Base-by-base conservation (phyloP, 345 rosid genomes). In the Murraya koenigii region DNA sequence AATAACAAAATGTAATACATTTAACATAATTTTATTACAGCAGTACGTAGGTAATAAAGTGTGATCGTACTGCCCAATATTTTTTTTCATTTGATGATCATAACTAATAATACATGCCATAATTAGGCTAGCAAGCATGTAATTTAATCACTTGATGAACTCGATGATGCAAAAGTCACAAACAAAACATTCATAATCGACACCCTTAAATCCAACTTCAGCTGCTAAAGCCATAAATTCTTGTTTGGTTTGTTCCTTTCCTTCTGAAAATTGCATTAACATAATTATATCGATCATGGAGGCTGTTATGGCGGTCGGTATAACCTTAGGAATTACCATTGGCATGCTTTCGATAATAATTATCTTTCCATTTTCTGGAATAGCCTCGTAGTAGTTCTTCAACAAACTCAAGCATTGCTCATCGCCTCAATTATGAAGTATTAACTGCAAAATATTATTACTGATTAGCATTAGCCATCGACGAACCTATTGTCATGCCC, bases 391-490 rank as follows among this genome's bases (percentile, higher is more conserved):
- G 78, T 90, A 87, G 55, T 89, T 89, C 77, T 68, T 87, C 81
- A 89, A 65, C 7, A 89, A 60, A 28, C 70, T 89, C 19, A 84
- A 19, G 80, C 89, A 86, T n/a, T 84, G 80, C 6, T 83, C 85
- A 32, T 89, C 90, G 63, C 84, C 80, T 89, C 89, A 89, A 10
- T 87, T 84, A 61, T 84, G 89, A 41, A 87, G 84, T 63, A 86
- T 85, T 76, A 85, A 83, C n/a, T n/a, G n/a, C n/a, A n/a, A n/a
- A n/a, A n/a, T n/a, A n/a, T n/a, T n/a, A n/a, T n/a, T n/a, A n/a
- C n/a, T n/a, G n/a, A n/a, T n/a, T n/a, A n/a, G n/a, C n/a, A n/a
- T n/a, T n/a, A n/a, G n/a, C n/a, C n/a, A n/a, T n/a, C n/a, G n/a
- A n/a, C n/a, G n/a, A n/a, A n/a, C n/a, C n/a, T n/a, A n/a, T n/a